Base-by-base conservation (phyloP, 2,329 filamentous ascomycete species). In the Sporothrix phasma region DNA sequence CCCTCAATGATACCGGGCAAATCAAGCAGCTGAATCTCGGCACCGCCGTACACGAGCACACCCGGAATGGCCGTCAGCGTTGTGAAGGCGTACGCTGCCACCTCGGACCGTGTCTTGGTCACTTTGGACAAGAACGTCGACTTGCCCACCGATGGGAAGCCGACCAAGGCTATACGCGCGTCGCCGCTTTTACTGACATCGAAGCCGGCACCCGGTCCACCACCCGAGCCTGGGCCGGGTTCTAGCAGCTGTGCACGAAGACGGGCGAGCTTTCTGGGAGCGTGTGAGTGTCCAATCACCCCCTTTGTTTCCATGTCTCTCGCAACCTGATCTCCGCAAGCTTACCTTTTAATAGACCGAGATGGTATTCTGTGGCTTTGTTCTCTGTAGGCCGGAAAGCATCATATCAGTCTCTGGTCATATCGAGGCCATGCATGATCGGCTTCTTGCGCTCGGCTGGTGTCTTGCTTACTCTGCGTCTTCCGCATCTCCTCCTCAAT, bases 311-410 rank as follows among this genome's bases (percentile, higher is more conserved):
- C 6, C 46, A 29, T 15, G 22, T 31, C 46, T 34, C 29, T n/a
- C n/a, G n/a, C 31, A 10, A 29, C 11, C 8, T 26, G 26, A 1
- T 6, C 26, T 7, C 15, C 15, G 3, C 19, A 22, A 61, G 80
- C 71, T 78, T 96, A 92, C 94, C 94, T 85, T 99, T 99, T 68
- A 99, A 80, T 70, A 99, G 83, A 80, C 94, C 94, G 76, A 99
- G 82, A 82, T 99, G 94, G 79, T 99, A 97, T 82, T 99, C 94
- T 97, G 94, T 99, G 66, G 93, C 93, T 85, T 99, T 99, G 75
- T 99, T 99, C 79, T 99, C 93, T 96, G 72, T 72, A 45, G 53
- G 67, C 68, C 17, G 31, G 31, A 15, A 26, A 22, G 17, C 2
- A 11, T 46, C 54, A 17, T 56, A 62, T 66, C 60, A 66, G 62